Evolutionary conservation across 2,329 filamentous ascomycete species (phyloP), one percentile per base, ranked within the genome.

Genomic region (Aspergillus floridensis): DNA sequence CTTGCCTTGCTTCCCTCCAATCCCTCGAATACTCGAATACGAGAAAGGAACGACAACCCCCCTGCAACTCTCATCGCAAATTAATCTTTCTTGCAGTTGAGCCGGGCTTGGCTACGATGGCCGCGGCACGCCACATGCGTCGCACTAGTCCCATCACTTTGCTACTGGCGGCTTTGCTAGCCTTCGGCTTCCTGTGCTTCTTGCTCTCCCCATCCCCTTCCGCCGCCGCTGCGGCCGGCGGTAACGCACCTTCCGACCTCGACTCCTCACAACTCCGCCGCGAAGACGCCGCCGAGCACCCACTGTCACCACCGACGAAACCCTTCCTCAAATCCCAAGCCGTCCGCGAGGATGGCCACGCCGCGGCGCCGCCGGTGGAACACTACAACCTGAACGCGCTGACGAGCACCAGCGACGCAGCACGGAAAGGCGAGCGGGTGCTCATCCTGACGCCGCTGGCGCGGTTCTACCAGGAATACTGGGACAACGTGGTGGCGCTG

Each of bases 321-420:
- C 87, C 89, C 35, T 91, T 91, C 77, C 82, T 85, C 70, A 93
- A 92, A 72, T 79, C 84, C 24, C 84, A 86, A 66, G 78, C 77
- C 59, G 44, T 70, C 29, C 68, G 70, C 50, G 61, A 68, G 31
- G 84, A 81, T 72, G 82, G 74, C 60, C 82, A 77, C 66, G 72
- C 77, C 57, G 80, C 82, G 48, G 89, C 92, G 52, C 92, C 93
- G 56, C 93, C 93, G 8, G 93, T 99, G 50, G 86, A 91, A 41
- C 92, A 91, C 75, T 98, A 97, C 81, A 87, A 96, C 75, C 88
- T 99, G 78, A 98, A 98, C 82, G 93, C 93, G 77, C 86, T 98
- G 67, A 97, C 93, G 48, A 91, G 91, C 59, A 90, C 93, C 21
- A 75, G 83, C 54, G 84, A 90, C 65, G 91, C 95, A 1, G 80